Evolutionary conservation across 805 yeast genomes (phyloP).

Genomic region (Danielozyma ontarioensis): DNA sequence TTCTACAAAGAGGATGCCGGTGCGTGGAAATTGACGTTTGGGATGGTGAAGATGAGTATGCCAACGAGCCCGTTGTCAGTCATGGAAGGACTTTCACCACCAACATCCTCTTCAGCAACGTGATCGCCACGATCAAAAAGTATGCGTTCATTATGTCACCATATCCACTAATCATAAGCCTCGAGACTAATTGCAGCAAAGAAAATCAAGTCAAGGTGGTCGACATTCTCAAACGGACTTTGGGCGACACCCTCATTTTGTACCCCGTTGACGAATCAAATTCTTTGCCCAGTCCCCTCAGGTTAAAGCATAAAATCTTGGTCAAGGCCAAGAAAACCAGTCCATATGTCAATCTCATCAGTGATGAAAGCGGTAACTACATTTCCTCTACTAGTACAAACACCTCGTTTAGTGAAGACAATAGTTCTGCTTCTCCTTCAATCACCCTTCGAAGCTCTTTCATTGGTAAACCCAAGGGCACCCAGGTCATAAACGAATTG

Average conservation of each 20-base stretch:
- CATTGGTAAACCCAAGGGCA: constrained; percentile 15
- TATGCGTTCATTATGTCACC: constrained; percentile 88
- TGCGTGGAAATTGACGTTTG: constrained; percentile 95
- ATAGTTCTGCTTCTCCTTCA: constrained; percentile 6
- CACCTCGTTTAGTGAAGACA: constrained; percentile 39
- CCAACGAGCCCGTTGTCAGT: constrained; percentile 71
- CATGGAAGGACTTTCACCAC: constrained; percentile 86
- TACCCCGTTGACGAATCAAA: constrained; percentile 28
- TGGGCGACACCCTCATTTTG: constrained; percentile 55
- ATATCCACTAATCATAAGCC: constrained; percentile 77
- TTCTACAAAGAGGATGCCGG: constrained; percentile 86
- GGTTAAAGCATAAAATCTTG: constrained; percentile 64
- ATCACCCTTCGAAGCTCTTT: constrained; percentile 11
- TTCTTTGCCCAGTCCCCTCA: constrained; percentile 61
- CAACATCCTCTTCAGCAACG: constrained; percentile 64
- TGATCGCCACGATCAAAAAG: constrained; percentile 66
- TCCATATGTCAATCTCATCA: constrained; percentile 8
- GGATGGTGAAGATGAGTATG: constrained; percentile 58
- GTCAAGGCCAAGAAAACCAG: constrained; percentile 70
- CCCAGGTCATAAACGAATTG: constrained; percentile 35
- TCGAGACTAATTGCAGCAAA: constrained; percentile 75
- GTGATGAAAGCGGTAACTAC: constrained; percentile 16
- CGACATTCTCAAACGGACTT: constrained; percentile 44
- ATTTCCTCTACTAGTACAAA: constrained; percentile 16
- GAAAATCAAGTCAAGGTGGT: constrained; percentile 63